Evolutionary conservation across 2,329 filamentous ascomycete genomes (phyloP).

Genomic region (Aspergillus arachidicola): DNA sequence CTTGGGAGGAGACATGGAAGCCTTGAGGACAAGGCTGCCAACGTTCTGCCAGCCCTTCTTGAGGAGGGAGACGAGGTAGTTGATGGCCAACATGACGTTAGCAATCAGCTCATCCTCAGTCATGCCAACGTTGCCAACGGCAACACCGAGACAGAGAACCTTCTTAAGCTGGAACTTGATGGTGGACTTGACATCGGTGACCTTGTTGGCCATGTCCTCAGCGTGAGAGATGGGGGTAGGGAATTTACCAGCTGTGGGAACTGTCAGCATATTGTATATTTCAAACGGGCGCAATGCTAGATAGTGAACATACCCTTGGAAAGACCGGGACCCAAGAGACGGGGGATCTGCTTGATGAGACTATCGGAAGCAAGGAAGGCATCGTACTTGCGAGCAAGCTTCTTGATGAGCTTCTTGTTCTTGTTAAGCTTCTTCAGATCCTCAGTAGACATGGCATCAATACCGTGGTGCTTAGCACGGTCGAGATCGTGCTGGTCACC

Average conservation of each 20-base stretch:
- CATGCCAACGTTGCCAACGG: conserved; percentile 98
- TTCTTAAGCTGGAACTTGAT: conserved; percentile 99
- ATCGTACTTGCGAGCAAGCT: conserved; percentile 99
- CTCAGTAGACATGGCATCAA: conserved; percentile 97
- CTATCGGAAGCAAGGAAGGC: conserved; percentile 96
- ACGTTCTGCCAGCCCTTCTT: conserved; percentile 99
- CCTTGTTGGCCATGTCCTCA: conserved; percentile 91
- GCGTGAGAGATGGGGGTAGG: conserved; percentile 95
- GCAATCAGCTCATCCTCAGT: conserved; percentile 90
- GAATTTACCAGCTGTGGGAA: conserved; percentile 88
- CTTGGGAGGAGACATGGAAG: conserved; percentile 98
- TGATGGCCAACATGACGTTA: conserved; percentile 99
- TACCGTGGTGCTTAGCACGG: conserved; percentile 97
- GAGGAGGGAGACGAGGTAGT: conserved; percentile 98
- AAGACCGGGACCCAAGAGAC: conserved; percentile 98
- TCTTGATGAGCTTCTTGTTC: conserved; percentile 99
- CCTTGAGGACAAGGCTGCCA: conserved; percentile 99
- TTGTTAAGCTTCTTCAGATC: conserved; percentile 99
- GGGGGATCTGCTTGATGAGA: conserved; percentile 99
- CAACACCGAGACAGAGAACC: conserved; percentile 99
- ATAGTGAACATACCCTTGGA: conserved; percentile 73
- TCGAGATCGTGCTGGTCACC: conserved; percentile 98
- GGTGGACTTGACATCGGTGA: conserved; percentile 99
- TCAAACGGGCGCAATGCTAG: not conserved
- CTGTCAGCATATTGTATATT: conserved; percentile 29